Evolutionary conservation across 2,329 filamentous ascomycete genomes (phyloP).

Genomic region (Pseudocercospora macadamiae): DNA sequence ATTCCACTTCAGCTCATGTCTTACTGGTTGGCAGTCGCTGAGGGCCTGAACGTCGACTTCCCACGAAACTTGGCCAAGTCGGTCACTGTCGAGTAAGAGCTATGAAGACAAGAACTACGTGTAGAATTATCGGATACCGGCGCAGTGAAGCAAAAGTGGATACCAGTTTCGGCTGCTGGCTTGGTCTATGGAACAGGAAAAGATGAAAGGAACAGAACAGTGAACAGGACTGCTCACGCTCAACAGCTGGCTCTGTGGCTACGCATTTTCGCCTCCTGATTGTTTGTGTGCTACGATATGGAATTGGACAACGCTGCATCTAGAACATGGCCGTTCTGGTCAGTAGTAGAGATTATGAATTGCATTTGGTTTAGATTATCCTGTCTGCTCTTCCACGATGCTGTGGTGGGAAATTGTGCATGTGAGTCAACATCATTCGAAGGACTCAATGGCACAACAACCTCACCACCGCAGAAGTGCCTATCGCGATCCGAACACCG

Average conservation of each 20-base stretch:
- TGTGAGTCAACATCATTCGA: too few relatives aligned
- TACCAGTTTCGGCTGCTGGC: neutral
- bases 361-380: neutral
- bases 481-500: too few relatives aligned
- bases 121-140: neutral
- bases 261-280: neutral
- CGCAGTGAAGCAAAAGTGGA: neutral
- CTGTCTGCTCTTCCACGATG: too few relatives aligned
- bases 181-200: neutral
- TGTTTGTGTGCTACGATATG: neutral
- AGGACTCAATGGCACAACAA: too few relatives aligned
- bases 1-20: constrained; percentile 96
- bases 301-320: neutral
- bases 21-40: constrained; percentile 96
- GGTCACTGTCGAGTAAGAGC: constrained; percentile 87
- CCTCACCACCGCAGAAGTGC: too few relatives aligned
- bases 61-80: constrained; percentile 98
- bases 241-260: constrained; percentile 2
- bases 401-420: too few relatives aligned
- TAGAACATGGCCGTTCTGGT: neutral
- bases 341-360: neutral
- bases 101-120: neutral
- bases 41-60: constrained; percentile 97
- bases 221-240: neutral
- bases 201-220: neutral